Evolutionary conservation across 805 yeast genomes (phyloP).

Genomic region (Tetrapisispora pingtungensis): DNA sequence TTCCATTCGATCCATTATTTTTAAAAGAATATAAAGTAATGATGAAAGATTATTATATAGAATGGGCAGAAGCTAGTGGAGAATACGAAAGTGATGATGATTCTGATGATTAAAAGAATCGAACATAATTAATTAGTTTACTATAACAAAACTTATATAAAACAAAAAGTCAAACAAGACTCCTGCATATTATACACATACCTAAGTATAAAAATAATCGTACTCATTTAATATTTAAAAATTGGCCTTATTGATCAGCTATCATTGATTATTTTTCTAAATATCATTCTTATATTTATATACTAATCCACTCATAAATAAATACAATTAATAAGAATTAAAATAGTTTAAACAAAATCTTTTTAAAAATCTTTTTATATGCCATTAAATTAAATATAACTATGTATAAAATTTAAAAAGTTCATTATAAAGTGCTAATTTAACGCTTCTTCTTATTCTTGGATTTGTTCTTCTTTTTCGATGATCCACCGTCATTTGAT

Average conservation of each 20-base stretch:
- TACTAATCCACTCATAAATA: no score
- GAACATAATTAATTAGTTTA: not conserved
- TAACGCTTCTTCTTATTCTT: constrained; percentile 24
- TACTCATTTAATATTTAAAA: not conserved
- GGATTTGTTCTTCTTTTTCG: constrained; percentile 21
- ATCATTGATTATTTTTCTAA: not conserved
- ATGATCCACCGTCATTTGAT: constrained; percentile 7
- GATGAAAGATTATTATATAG: constrained; percentile 52
- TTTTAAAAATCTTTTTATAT: not conserved
- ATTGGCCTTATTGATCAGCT: not conserved
- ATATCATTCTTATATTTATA: no score
- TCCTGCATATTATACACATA: not conserved
- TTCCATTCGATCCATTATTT: constrained; percentile 89
- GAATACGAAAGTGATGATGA: constrained; percentile 44
- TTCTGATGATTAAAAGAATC: constrained; percentile 28
- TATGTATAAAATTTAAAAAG: no score
- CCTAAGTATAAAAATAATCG: not conserved
- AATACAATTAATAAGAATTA: no score
- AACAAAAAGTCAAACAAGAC: not conserved
- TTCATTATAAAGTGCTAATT: not conserved
- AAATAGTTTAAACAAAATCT: not conserved
- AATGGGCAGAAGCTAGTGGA: constrained; percentile 74
- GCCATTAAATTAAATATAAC: not conserved
- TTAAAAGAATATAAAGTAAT: constrained; percentile 50
- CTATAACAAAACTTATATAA: not conserved